Conservation (phyloP, 2,329 filamentous ascomycete genomes). For the Calonectria henricotiae region DNA sequence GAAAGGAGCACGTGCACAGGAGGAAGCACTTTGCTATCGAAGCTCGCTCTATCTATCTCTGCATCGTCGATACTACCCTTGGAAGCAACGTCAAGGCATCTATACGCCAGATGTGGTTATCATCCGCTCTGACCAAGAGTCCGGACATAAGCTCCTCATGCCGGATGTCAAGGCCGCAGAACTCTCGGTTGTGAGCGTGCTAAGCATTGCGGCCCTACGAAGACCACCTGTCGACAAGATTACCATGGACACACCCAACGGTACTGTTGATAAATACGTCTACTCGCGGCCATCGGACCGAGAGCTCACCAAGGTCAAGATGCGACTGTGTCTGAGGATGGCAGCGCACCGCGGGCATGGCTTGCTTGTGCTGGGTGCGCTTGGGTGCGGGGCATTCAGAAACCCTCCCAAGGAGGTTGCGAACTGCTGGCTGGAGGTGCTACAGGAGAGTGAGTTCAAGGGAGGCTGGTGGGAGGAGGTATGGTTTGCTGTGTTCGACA, state of each 20-base stretch:
- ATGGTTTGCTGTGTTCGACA: constrained; percentile 75
- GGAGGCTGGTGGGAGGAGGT: constrained; percentile 77
- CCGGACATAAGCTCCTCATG: constrained; percentile 65
- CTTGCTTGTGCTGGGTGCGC: constrained; percentile 76
- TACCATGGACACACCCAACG: constrained; percentile 39
- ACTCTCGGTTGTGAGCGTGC: constrained; percentile 71
- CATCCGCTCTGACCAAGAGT: constrained; percentile 67
- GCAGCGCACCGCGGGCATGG: constrained; percentile 72
- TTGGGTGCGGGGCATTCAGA: constrained; percentile 79
- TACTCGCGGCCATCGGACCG: constrained; percentile 65
- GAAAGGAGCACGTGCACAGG: constrained; percentile 76
- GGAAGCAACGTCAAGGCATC: constrained; percentile 66
- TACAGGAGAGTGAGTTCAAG: constrained; percentile 74
- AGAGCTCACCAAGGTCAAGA: constrained; percentile 74
- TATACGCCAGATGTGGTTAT: constrained; percentile 76
- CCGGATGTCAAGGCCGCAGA: constrained; percentile 53
- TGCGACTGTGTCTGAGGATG: constrained; percentile 73
- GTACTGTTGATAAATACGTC: constrained; percentile 52
- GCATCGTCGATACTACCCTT: constrained; percentile 68
- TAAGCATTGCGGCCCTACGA: constrained; percentile 74
- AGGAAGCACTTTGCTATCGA: constrained; percentile 79
- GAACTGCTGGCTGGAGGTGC: constrained; percentile 74
- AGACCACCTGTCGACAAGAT: constrained; percentile 56
- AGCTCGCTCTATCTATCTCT: constrained; percentile 70
- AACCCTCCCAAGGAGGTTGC: constrained; percentile 78